Base-by-base conservation (phyloP, 2,329 filamentous ascomycete genomes). In the Sporothrix globosa region DNA sequence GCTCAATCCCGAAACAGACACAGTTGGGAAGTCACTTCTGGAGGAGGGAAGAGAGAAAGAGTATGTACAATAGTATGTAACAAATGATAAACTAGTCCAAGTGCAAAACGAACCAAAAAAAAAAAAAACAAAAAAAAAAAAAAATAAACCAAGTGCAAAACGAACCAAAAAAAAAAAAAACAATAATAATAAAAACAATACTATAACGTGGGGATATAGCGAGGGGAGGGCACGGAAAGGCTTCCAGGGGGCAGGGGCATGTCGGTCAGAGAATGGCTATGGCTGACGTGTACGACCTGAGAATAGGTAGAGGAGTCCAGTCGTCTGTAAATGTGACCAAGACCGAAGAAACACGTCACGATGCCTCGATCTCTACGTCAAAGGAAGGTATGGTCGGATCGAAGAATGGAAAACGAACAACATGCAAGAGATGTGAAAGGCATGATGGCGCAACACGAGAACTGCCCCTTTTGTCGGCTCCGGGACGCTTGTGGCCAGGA, bases 201-300 rank as follows among this genome's bases (percentile, higher is more conserved):
- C 39, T 4, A 10, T 10, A 66, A 56, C n/a, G 50, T 54, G n/a
- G n/a, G 65, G 34, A 50, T 67, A 50, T 41, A 67, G 21, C 30
- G 21, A 67, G 2, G n/a, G 27, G 19, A 39, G 48, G 63, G 17
- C 17, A 39, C 24, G 34, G 41, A 44, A 10, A 17, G 41, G 21
- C 4, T 13, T 27, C 21, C 21, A 63, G 21, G 58, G 34, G n/a
- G 17, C 7, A n/a, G 39, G n/a, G 13, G 58, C 21, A 39, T 63
- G 58, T 44, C 65, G 34, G 50, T 54, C 48, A 56, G 30, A 67
- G 48, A 54, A 27, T 34, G 34, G n/a, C 61, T 41, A 65, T 14
- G 44, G 41, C 44, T 3, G 44, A 11, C 39, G 9, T 61, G 39
- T 61, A 61, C 21, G 21, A 46, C 39, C 11, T 11, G 39, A 41